These are phyloP conservation scores for Aspergillus kassunensis DNA, from an alignment of 495 filamentous ascomycete species.

Conservation along the genomic window DNA sequence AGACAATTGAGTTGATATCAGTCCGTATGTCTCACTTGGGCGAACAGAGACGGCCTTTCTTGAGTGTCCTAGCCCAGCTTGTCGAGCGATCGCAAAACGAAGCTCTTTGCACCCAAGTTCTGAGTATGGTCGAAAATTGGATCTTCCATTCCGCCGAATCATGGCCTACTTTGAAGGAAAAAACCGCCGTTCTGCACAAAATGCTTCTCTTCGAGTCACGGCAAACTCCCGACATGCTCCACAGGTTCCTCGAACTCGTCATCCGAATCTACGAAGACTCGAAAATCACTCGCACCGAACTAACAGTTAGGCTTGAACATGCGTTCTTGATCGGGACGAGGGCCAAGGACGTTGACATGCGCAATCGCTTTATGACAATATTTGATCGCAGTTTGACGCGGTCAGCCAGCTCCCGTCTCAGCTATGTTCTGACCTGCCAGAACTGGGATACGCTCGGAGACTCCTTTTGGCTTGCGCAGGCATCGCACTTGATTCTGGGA, in stretches of 20 bases:
- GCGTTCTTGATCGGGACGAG: constrained; percentile 94
- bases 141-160: constrained; percentile 89
- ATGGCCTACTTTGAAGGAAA: constrained; percentile 96
- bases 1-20: constrained; percentile 87
- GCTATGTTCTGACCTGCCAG: constrained; percentile 85
- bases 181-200: constrained; percentile 93
- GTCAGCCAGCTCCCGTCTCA: constrained; percentile 76
- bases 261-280: constrained; percentile 97
- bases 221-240: constrained; percentile 74
- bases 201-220: constrained; percentile 94
- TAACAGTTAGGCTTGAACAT: constrained; percentile 94
- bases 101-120: constrained; percentile 80
- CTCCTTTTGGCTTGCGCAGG: constrained; percentile 94
- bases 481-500: constrained; percentile 84
- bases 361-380: constrained; percentile 90
- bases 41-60: constrained; percentile 85
- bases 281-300: constrained; percentile 88
- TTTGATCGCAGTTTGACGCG: constrained; percentile 89
- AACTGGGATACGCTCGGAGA: constrained; percentile 96
- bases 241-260: constrained; percentile 90
- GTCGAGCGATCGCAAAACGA: constrained; percentile 90
- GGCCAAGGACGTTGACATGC: constrained; percentile 94
- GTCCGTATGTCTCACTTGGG: constrained; percentile 90
- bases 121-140: constrained; percentile 93
- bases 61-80: constrained; percentile 88